phyloP scores from a whole-genome alignment of 2,329 filamentous ascomycete species.

The Fonsecaea pugnacius region DNA sequence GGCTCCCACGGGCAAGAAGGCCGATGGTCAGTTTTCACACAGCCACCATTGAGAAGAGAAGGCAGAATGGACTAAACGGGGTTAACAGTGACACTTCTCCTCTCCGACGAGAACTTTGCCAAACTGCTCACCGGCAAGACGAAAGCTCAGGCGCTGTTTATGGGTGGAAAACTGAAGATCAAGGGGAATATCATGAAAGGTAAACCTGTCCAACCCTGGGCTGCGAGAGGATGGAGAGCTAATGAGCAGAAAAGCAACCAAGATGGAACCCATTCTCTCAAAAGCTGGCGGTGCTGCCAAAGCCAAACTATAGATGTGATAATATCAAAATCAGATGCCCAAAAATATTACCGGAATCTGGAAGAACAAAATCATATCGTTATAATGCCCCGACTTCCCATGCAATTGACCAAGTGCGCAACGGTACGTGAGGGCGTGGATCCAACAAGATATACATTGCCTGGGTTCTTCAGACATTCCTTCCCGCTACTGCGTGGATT shows the following conservation, averaged over 20 bases:
- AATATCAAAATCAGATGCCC: constrained; percentile 43
- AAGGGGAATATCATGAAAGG: constrained; percentile 97
- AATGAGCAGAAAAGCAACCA: constrained; percentile 62
- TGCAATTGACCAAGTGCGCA: neutral
- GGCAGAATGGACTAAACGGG: constrained; percentile 3
- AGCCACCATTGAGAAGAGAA: neutral
- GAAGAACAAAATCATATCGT: neutral
- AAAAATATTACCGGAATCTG: neutral
- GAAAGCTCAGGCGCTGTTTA: constrained; percentile 93
- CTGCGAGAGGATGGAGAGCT: neutral
- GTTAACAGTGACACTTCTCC: constrained; percentile 73
- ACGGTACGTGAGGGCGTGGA: neutral
- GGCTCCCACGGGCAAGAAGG: constrained; percentile 71
- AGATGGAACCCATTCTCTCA: constrained; percentile 90
- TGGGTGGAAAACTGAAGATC: constrained; percentile 98
- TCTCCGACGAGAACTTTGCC: constrained; percentile 85
- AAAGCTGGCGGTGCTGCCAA: constrained; percentile 74
- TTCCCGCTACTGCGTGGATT: neutral
- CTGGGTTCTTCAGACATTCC: constrained; percentile 14
- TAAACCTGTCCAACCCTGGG: constrained; percentile 5
- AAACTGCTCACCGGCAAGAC: constrained; percentile 83
- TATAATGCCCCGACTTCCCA: neutral
- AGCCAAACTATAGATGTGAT: constrained; percentile 60
- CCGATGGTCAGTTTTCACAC: constrained; percentile 67
- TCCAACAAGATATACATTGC: constrained; percentile 12